Evolutionary conservation across 2,329 filamentous ascomycete species (phyloP).

Genomic region (Tolypocladium ophioglossoides): DNA sequence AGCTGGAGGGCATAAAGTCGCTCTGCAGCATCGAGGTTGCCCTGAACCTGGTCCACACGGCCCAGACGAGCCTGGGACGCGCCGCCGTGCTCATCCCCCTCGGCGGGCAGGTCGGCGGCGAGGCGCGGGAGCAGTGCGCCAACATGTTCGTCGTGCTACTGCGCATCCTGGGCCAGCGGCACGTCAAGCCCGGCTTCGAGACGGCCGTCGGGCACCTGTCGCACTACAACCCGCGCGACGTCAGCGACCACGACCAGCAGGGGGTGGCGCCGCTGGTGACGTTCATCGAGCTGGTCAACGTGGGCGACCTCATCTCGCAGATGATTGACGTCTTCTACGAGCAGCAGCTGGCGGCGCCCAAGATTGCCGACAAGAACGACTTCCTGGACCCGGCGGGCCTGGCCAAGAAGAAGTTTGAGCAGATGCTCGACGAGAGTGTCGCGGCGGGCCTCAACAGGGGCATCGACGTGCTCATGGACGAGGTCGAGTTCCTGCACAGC

Average conservation of each 20-base stretch:
- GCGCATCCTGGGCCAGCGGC: conserved; percentile 71
- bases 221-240: conserved; percentile 80
- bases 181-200: conserved; percentile 89
- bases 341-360: conserved; percentile 76
- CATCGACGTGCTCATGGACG: conserved; percentile 96
- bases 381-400: conserved; percentile 86
- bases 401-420: conserved; percentile 97
- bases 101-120: conserved; percentile 68
- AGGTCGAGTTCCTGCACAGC: conserved; percentile 90
- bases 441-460: conserved; percentile 94
- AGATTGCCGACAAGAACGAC: conserved; percentile 84
- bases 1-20: conserved; percentile 86
- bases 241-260: conserved; percentile 57
- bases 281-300: conserved; percentile 94
- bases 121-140: conserved; percentile 81
- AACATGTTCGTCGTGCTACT: conserved; percentile 79
- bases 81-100: conserved; percentile 73
- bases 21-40: conserved; percentile 96
- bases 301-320: conserved; percentile 93
- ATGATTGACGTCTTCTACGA: conserved; percentile 99
- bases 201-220: conserved; percentile 86
- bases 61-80: conserved; percentile 79
- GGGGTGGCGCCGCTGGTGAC: conserved; percentile 87
- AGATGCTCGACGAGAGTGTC: conserved; percentile 95
- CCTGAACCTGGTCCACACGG: conserved; percentile 75